phyloP scores from a whole-genome alignment of 2,329 filamentous ascomycete genomes.

The Xylogone sp. region DNA sequence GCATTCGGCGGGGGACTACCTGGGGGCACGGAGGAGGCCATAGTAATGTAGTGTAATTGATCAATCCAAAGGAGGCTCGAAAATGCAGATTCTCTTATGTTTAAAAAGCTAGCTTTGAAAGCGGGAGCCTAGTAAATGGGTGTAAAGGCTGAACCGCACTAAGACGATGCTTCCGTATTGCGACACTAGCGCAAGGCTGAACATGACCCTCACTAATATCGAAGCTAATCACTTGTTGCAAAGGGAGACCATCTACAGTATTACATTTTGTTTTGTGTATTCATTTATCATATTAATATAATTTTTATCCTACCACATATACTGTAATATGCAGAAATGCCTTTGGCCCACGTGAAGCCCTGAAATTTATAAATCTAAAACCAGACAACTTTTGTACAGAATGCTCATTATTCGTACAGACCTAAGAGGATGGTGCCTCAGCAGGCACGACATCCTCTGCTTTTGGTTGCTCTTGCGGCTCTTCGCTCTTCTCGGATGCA shows the following conservation, averaged over 20 bases:
- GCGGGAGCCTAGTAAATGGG: neutral
- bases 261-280: too few species aligned
- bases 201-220: too few species aligned
- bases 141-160: neutral
- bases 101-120: neutral
- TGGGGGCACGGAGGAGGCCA: constrained; percentile 1
- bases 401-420: neutral
- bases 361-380: constrained; percentile 26
- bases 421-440: neutral
- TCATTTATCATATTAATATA: constrained; percentile 47
- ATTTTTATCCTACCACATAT: constrained; percentile 45
- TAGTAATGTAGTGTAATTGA: neutral
- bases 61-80: neutral
- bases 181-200: neutral
- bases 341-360: constrained; percentile 50
- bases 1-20: constrained; percentile 41
- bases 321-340: constrained; percentile 54
- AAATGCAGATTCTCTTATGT: neutral
- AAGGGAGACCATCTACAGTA: too few species aligned
- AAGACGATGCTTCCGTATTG: neutral
- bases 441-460: neutral
- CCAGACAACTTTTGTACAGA: constrained; percentile 29
- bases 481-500: neutral
- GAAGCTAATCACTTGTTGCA: too few species aligned
- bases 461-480: neutral